Evolutionary conservation across 116 monocot species (phyloP).

Genomic region (Papilionanthe hybrid): DNA sequence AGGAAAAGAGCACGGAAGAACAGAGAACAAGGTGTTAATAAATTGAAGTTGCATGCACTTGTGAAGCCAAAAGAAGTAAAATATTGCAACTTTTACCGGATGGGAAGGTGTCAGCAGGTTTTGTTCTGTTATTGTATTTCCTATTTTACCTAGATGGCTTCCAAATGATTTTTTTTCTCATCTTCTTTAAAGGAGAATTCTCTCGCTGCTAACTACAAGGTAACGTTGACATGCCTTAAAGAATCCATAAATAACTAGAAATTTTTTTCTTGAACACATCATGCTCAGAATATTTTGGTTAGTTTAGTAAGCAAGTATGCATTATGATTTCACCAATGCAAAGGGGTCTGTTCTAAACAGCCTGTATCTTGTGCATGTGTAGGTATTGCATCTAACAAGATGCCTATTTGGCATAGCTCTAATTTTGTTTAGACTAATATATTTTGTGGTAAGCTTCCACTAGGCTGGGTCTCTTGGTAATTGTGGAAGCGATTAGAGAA

Average conservation of each 20-base stretch:
- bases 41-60: conserved; percentile 57
- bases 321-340: not conserved
- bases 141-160: not conserved
- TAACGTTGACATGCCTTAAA: not conserved
- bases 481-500: too few relatives aligned
- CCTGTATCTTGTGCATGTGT: not conserved
- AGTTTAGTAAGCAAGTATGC: not conserved
- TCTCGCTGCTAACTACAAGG: not conserved
- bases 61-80: conserved; percentile 61
- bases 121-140: not conserved
- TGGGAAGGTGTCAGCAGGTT: conserved; percentile 87
- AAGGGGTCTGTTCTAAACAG: not conserved
- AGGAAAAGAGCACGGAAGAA: conserved; percentile 70
- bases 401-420: not conserved
- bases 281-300: not conserved
- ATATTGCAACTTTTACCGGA: conserved; percentile 63
- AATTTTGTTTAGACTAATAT: not conserved
- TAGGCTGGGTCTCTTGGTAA: not conserved
- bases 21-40: conserved; percentile 67
- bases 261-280: not conserved
- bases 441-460: not conserved
- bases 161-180: not conserved
- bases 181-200: not conserved
- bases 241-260: not conserved
- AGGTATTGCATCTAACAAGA: not conserved